phyloP scores from a whole-genome alignment of 768 basidiomycete species.

The Chalciporus chontae region DNA sequence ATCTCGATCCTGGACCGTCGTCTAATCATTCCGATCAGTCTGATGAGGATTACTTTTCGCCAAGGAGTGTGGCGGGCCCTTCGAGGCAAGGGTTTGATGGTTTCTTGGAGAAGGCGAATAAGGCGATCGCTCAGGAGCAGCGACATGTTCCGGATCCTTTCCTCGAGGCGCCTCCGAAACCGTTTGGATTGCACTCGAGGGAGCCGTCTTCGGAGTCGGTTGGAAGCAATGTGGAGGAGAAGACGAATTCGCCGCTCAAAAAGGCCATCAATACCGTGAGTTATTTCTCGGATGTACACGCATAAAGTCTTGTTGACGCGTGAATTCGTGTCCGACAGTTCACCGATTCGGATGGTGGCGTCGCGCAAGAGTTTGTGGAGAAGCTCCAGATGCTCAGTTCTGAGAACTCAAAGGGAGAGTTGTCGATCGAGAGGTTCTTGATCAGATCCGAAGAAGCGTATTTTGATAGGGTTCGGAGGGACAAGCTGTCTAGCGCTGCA shows the following conservation, averaged over 20 bases:
- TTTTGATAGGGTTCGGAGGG: conserved; percentile 86
- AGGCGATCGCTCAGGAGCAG: conserved; percentile 76
- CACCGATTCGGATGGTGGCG: conserved; percentile 90
- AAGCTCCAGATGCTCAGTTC: conserved; percentile 74
- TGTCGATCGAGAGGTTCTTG: conserved; percentile 90
- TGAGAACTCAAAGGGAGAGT: conserved; percentile 85
- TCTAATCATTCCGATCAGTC: conserved; percentile 50
- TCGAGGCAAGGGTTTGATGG: conserved; percentile 56
- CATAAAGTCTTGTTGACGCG: background rate
- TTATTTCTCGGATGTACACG: background rate
- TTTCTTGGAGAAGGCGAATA: conserved; percentile 85
- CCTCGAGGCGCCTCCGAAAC: conserved; percentile 68
- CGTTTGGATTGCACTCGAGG: conserved; percentile 80
- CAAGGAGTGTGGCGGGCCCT: conserved; percentile 26
- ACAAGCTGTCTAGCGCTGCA: conserved; percentile 80
- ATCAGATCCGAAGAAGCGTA: conserved; percentile 90
- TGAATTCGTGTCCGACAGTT: conserved; percentile 49
- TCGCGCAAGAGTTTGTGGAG: conserved; percentile 84
- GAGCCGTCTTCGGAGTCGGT: conserved; percentile 88
- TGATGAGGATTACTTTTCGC: conserved; percentile 57
- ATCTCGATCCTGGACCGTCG: conserved; percentile 28
- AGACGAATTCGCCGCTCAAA: conserved; percentile 86
- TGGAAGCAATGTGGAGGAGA: conserved; percentile 87
- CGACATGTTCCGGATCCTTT: conserved; percentile 83
- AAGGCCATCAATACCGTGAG: conserved; percentile 86